Evolutionary conservation across 495 filamentous ascomycete species (phyloP), one percentile per base, ranked within the genome.

Genomic region (Stereocaulon alpinum): DNA sequence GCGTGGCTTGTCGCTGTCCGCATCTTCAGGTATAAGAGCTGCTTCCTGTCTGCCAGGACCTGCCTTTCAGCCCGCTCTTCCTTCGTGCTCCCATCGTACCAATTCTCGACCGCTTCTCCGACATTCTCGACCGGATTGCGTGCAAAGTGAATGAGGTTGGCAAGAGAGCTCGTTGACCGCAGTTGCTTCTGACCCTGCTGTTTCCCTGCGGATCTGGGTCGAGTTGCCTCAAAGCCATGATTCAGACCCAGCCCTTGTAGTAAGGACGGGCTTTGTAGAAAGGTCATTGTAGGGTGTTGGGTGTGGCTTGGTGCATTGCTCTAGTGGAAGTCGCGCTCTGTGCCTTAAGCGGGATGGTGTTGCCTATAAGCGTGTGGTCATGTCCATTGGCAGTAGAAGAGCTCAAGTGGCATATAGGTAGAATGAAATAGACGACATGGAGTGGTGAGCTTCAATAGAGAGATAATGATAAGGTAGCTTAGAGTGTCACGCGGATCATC

Each of bases 1-100:
- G 73, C 72, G 64, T 82, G 75, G 14, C 77, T 81, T 61, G 77
- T 76, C 20, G 86, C 84, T 68, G 79, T 79, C 53, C 80, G 77
- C 74, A 89, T 77, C 56, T 80, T 77, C 54, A 82, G 67, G 55
- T 80, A 79, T 2, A 89, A 67, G 6, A 88, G 75, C 68, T 86
- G 79, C 68, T 78, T 83, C 54, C 76, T 77, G 64, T 86, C 79
- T 59, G 86, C 82, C 24, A 67, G 59, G 44, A 76, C 71, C 59
- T 72, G 68, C 66, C 67, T 74, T 51, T 76, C 69, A 22, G 74
- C 73, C 40, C 82, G 74, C 56, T 86, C 75, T 44, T 80, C 75
- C 59, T 74, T 71, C 9, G 77, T 78, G 18, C 80, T 70, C 41
- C 81, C 82, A 71, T 85, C 82, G 50, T 76, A 74, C 67, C 76